Evolutionary conservation across 225 moss, liverwort and hornwort species (phyloP), one percentile per base, ranked within the genome.

Genomic region (Straminergon stramineum): DNA sequence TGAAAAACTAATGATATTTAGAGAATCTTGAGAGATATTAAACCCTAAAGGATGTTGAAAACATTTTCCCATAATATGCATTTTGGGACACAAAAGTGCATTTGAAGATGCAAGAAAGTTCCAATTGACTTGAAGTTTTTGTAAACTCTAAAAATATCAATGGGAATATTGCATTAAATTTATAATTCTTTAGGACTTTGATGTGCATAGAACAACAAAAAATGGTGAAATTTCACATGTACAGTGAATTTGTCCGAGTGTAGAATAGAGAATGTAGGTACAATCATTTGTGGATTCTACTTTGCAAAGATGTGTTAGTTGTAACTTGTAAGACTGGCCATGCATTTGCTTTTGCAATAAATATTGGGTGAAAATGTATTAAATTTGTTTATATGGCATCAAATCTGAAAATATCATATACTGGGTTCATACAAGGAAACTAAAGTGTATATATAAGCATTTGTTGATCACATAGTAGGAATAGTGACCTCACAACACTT

Each of bases 191-290:
- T 14, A 8, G 0, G 8, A 41, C 26, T 24, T 41, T 71, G 24
- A 0, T 24, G 2, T 15, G 41, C 3, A 41, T 26, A 8, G 15
- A 41, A 71, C 10, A 41, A 8, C 4, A 1, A 71, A 71, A 41
- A 41, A 41, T 41, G 41, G 24, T 26, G 1, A 5, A 71, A 41
- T 39, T 70, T 3, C 0, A 24, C 2, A 41, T 24, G 3, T 15
- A 24, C 2, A 24, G 1, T 73, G 1, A 75, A 12, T 51, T 75
- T 51, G 7, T 45, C 3, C 17, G 6, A 1, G 10, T 0, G 0
- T 74, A 74, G 45, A 74, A 30, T 2, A 10, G 4, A 2, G 4
- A 51, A 75, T 11, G 24, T 71, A 71, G 24, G 19, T 51, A 11
- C 51, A 75, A 31, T 75, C 18, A 75, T 2, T 75, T 31, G 10